Evolutionary conservation across 1,139 yeast species (phyloP), one percentile per base, ranked within the genome.

Genomic region (Meyerozyma carpophila): DNA sequence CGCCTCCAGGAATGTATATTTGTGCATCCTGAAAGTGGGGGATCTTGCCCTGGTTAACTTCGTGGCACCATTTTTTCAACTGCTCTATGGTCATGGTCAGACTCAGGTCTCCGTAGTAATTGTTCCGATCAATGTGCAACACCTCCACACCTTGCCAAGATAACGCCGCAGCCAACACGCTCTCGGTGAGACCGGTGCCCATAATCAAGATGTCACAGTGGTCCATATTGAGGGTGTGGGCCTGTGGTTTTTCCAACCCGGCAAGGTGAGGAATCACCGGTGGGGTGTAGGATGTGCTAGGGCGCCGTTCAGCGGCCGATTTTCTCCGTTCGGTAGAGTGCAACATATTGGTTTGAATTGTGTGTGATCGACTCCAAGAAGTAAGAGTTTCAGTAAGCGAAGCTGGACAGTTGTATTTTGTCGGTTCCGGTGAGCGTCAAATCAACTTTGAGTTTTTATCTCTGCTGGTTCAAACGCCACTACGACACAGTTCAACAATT

Each of bases 61-160:
- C 77, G 48, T 73, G 70, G 42, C 88, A 88, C 96, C 98, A 90
- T 42, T 74, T 70, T 57, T 84, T 82, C 51, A 90, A 65, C 63
- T 91, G 96, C 54, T 88, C 95, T 41, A 89, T 80, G 21, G 95
- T 85, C 47, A 93, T 67, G 11, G 96, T 86, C 5, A 97, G 91
- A 38, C 83, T 77, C 42, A 84, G 75, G 59, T 90, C 98, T 10
- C 98, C 99, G 57, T 93, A 93, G 61, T 86, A 84, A 32, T 79
- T 75, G 56, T 88, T 84, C 44, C 81, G 72, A 61, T 93, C 98
- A 40, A 93, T 80, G 61, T 93, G 98, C 44, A 93, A 71, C 14
- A 93, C 97, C 50, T 77, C 82, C 14, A 93, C 83, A 11, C 98
- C 98, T 57, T 89, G 96, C 98, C 98, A 93, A 13, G 97, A 85